phyloP scores from a whole-genome alignment of 1,139 yeast genomes.

The Debaryomyces nepalensis region DNA sequence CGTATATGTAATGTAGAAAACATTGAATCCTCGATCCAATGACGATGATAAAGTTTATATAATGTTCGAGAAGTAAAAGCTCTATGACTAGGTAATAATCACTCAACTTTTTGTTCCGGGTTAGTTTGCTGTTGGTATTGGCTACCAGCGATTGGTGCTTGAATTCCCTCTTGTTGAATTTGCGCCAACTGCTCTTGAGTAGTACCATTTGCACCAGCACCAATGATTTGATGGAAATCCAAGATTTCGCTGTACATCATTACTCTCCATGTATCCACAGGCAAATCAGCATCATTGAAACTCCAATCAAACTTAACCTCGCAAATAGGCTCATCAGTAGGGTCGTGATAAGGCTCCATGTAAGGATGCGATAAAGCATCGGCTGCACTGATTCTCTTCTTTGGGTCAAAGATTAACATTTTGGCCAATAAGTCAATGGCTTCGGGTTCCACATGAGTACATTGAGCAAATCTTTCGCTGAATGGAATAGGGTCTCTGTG shows the following conservation, averaged over 20 bases:
- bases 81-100: conserved; percentile 10
- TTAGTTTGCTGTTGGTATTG: conserved; percentile 19
- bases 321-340: conserved; percentile 95
- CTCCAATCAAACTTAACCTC: conserved; percentile 96
- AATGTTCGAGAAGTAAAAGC: not conserved
- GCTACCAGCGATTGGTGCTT: conserved; percentile 26
- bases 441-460: conserved; percentile 82
- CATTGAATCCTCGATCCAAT: not conserved
- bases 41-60: conserved; percentile 1
- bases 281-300: conserved; percentile 95
- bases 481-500: conserved; percentile 91
- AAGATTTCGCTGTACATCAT: conserved; percentile 98
- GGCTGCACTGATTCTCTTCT: conserved; percentile 89
- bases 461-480: conserved; percentile 68
- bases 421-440: conserved; percentile 87
- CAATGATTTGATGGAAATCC: conserved; percentile 86
- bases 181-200: conserved; percentile 36
- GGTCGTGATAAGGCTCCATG: conserved; percentile 97
- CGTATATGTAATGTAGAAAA: too few relatives aligned
- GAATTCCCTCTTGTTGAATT: conserved; percentile 38
- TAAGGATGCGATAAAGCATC: conserved; percentile 91
- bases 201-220: conserved; percentile 23
- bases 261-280: conserved; percentile 97
- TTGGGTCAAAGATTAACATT: conserved; percentile 94
- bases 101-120: conserved; percentile 26